phyloP scores from a whole-genome alignment of 306 rosid genomes.

The Acacia confusa region DNA sequence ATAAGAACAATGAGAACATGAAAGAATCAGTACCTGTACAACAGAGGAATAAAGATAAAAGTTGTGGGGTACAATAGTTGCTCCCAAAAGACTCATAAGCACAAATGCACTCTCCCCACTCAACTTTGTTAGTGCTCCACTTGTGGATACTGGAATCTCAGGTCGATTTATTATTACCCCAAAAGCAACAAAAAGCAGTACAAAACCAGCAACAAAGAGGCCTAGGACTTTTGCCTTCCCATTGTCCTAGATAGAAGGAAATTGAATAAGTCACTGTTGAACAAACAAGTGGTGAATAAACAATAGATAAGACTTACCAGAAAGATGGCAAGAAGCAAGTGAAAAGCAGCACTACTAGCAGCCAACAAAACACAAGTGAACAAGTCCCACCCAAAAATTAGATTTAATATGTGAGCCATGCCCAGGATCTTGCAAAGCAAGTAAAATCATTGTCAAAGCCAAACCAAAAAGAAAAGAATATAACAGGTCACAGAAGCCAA shows the following conservation, averaged over 20 bases:
- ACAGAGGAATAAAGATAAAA: slow-evolving; percentile 89
- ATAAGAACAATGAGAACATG: slow-evolving; percentile 4
- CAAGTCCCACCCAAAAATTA: slow-evolving; percentile 92
- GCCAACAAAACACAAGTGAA: slow-evolving; percentile 88
- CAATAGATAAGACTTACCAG: slow-evolving; percentile 58
- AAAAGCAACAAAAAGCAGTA: slow-evolving; percentile 58
- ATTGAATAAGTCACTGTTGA: slow-evolving; percentile 15
- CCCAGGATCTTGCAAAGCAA: slow-evolving; percentile 73
- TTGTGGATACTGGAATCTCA: slow-evolving; percentile 65
- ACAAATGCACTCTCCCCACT: slow-evolving; percentile 88
- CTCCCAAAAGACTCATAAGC: slow-evolving; percentile 96
- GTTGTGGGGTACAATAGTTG: slow-evolving; percentile 93
- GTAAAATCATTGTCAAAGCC: slow-evolving; percentile 30
- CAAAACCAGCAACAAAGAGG: slow-evolving; percentile 59
- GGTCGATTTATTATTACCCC: slow-evolving; percentile 73
- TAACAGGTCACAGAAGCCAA: background rate
- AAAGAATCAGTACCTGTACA: slow-evolving; percentile 71
- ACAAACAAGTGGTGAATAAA: slow-evolving; percentile 10
- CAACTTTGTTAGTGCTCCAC: slow-evolving; percentile 59
- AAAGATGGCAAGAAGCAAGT: slow-evolving; percentile 62
- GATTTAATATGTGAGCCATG: slow-evolving; percentile 61
- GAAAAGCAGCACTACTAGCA: slow-evolving; percentile 62
- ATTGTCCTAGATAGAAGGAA: slow-evolving; percentile 56
- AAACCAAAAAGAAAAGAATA: background rate
- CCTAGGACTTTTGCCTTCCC: slow-evolving; percentile 60